Base-by-base conservation (phyloP, 192 early-diverging fungal genomes). In the Powellomyces hirtus region DNA sequence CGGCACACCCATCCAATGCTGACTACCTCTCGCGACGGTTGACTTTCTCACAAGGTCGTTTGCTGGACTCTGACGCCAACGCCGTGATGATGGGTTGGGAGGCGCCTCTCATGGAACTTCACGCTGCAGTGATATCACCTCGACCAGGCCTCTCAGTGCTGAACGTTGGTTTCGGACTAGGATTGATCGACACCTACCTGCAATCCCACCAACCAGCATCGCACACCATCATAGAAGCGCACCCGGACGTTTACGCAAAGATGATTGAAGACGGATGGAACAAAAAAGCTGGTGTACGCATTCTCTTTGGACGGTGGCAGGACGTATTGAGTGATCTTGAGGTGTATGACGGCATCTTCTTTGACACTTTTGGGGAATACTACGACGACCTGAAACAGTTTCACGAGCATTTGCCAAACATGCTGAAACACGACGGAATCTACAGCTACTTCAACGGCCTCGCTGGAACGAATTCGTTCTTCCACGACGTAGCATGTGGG, bases 11-110 rank as follows among this genome's bases (percentile, higher is more conserved):
- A 33, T 68, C 92, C 38, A 94, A 94, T 64, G 81, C 85, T 52
- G 88, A 87, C 22, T 98, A 92, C 68, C 78, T 98, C 31, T 69
- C 80, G 27, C 87, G 89, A 50, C 86, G 85, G 20, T 82, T 98
- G 1, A 86, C 84, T 44, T 98, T 92, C 68, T 82, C 85, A 5
- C 87, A 89, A 35, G 92, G 91, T 24, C 84, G 82, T 40, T 73
- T 98, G 18, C 67, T 97, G 62, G 96, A 98, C 68, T 86, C 79
- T 4, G 89, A 94, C 53, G 84, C 85, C 34, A 92, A 98, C 77
- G 95, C 87, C 46, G 95, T 98, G 1, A 97, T 97, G 95, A 98
- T 98, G 96, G 92, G 89, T 46, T 98, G 96, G 96, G 96, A 98
- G 71, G 75, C 82, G 4, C 94, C 94, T 24, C 70, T 98, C 57